phyloP scores from a whole-genome alignment of 1,284 basidiomycete species.

The Ceratobasidium sp. region DNA sequence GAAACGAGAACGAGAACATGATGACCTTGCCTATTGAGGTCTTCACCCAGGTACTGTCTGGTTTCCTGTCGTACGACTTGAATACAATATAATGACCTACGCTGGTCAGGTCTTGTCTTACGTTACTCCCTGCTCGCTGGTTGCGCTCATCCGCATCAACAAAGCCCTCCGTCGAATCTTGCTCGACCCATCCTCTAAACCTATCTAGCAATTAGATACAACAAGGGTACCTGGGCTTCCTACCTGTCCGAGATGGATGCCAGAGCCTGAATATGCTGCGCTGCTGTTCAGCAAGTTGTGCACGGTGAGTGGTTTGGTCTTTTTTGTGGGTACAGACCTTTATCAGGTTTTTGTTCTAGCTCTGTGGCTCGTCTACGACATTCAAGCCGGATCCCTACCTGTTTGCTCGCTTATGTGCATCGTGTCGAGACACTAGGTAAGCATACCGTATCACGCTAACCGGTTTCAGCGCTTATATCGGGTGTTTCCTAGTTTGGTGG shows the following conservation, averaged over 20 bases:
- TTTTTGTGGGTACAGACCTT: not conserved
- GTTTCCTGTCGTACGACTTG: too few species aligned
- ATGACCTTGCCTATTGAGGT: too few species aligned
- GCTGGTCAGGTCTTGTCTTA: too few species aligned
- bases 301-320: not conserved
- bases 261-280: not conserved
- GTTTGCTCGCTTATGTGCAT: not conserved
- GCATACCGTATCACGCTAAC: not conserved
- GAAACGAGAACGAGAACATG: too few species aligned
- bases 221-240: not conserved
- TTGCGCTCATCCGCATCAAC: not conserved
- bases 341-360: not conserved
- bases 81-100: too few species aligned
- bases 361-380: constrained; percentile 3
- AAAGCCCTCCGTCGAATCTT: constrained; percentile 1
- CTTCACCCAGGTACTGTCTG: too few species aligned
- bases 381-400: constrained; percentile 7
- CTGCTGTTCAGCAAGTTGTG: not conserved
- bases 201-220: not conserved
- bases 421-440: constrained; percentile 10
- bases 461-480: too few species aligned
- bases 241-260: not conserved
- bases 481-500: not conserved
- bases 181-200: not conserved
- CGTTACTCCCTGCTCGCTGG: not conserved